Base-by-base conservation (phyloP, 495 filamentous ascomycete genomes). In the Aspergillus diversus region DNA sequence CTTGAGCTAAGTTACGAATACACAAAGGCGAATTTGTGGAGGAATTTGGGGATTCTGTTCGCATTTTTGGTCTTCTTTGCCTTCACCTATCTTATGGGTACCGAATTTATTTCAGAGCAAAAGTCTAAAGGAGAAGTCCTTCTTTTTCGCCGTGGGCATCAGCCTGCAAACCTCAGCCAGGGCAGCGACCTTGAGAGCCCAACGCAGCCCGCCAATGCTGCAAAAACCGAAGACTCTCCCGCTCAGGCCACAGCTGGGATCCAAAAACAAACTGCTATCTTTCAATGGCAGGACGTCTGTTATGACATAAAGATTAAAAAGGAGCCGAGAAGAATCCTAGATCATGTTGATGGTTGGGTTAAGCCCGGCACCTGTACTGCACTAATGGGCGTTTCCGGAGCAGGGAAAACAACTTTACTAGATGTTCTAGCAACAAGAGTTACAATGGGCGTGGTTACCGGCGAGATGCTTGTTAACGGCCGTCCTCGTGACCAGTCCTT, bases 251-350 rank as follows among this genome's bases (percentile, higher is more conserved):
- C 85, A 16, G 67, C 81, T 57, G 57, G 55, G 48, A 69, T 83
- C 39, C 73, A 78, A 46, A 63, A 66, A 55, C 77, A 80, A 48
- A 70, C 69, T 2, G 87, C 87, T 57, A 85, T 93, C 37, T 86
- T 94, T 63, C 90, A 88, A 5, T 94, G 89, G 89, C 83, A 88
- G 63, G 81, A 89, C 61, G 82, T 96, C 9, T 84, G 79, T 62
- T 94, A 93, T 63, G 84, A 84, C 31, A 87, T 92, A 39, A 81
- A 84, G n/a, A 83, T 83, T 66, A 81, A 87, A 57, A 81, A 76
- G 12, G 83, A 85, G 11, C 75, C 84, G 16, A 80, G 83, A 16
- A 78, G 80, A 16, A 72, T 92, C 7, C 73, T 92, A n/a, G 77
- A 88, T n/a, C 75, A 87, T 63, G 85, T 90, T 15, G 78, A 82